phyloP scores from a whole-genome alignment of 768 basidiomycete species.

The Amanita inopinata region DNA sequence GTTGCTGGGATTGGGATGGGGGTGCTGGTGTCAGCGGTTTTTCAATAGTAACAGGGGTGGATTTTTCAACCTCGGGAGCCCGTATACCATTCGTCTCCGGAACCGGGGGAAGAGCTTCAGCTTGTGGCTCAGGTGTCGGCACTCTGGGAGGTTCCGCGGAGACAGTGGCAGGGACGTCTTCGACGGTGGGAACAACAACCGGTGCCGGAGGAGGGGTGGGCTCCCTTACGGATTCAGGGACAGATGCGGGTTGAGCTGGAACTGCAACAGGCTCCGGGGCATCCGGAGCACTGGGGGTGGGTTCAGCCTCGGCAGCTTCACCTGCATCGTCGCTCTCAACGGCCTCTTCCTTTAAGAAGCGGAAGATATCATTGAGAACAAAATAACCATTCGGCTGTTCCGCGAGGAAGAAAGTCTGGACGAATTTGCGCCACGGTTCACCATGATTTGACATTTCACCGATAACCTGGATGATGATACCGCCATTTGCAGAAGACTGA shows the following conservation, averaged over 20 bases:
- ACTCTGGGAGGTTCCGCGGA: conserved; percentile 25
- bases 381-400: conserved; percentile 99
- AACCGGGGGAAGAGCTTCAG: conserved; percentile 22
- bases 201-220: conserved; percentile 23
- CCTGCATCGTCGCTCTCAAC: conserved; percentile 68
- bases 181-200: conserved; percentile 32
- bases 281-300: conserved; percentile 24
- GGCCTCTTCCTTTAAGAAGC: conserved; percentile 93
- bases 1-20: conserved; percentile 24
- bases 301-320: conserved; percentile 33
- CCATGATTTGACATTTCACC: conserved; percentile 96
- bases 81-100: conserved; percentile 27
- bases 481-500: conserved; percentile 87
- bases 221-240: conserved; percentile 23
- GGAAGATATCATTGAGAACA: conserved; percentile 99
- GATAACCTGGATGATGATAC: conserved; percentile 98
- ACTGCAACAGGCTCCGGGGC: conserved; percentile 19
- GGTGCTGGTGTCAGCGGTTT: conserved; percentile 21
- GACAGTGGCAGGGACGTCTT: conserved; percentile 24
- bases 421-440: conserved; percentile 95
- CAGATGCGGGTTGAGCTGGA: conserved; percentile 23
- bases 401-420: conserved; percentile 99
- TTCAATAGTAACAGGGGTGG: conserved; percentile 15
- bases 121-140: conserved; percentile 29
- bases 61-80: conserved; percentile 30